phyloP scores from a whole-genome alignment of 306 rosid genomes.

The Myrica gale region DNA sequence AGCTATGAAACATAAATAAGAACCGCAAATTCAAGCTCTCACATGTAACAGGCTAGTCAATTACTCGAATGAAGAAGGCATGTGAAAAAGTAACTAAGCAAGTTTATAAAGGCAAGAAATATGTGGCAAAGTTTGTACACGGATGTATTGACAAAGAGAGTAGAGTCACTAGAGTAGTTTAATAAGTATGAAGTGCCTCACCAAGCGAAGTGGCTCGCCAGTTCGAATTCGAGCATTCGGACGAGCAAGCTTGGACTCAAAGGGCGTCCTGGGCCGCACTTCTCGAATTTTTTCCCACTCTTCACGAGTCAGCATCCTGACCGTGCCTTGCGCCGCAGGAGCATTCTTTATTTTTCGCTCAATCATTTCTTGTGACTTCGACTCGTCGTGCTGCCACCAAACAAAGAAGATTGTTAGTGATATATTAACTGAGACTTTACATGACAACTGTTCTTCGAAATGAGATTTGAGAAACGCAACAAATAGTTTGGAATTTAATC shows the following conservation, averaged over 20 bases:
- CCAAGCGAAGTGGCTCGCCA: conserved; percentile 50
- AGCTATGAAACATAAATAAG: not conserved
- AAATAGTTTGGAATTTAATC: not conserved
- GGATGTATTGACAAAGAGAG: not conserved
- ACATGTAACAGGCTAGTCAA: not conserved
- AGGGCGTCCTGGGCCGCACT: conserved; percentile 55
- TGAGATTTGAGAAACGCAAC: too few species aligned
- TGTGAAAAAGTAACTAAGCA: not conserved
- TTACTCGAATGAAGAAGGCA: not conserved
- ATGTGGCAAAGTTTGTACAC: not conserved
- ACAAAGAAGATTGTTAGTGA: too few species aligned
- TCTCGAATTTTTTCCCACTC: conserved; percentile 59
- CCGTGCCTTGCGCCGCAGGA: conserved; percentile 52
- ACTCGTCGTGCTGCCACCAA: conserved; percentile 59
- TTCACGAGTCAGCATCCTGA: conserved; percentile 54
- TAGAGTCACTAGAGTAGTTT: not conserved
- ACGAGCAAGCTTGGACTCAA: conserved; percentile 65
- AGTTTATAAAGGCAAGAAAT: too few species aligned
- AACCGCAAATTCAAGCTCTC: not conserved
- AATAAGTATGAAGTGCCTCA: conserved; percentile 13
- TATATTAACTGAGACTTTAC: too few species aligned
- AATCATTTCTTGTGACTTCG: conserved; percentile 56
- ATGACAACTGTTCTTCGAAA: too few species aligned
- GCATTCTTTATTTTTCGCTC: conserved; percentile 53
- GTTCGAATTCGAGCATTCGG: conserved; percentile 59